Base-by-base conservation (phyloP, 345 rosid species). In the Luvunga scandens region DNA sequence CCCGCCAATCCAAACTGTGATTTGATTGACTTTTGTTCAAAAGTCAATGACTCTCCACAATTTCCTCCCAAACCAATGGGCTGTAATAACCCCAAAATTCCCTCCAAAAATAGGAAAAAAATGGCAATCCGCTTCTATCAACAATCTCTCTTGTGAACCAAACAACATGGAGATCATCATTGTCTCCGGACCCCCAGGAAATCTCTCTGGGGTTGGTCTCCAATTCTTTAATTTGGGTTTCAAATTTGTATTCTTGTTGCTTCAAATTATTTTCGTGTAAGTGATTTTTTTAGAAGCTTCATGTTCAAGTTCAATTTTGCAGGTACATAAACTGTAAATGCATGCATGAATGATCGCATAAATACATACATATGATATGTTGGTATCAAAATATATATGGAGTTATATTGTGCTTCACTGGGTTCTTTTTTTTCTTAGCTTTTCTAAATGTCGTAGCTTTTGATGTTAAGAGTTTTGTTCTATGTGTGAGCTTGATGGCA, bases 101-200 rank as follows among this genome's bases (percentile, higher is more conserved):
- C 38, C 13, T 77, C 92, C 79, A 88, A 78, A 83, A 83, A 81
- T 88, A 88, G 90, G 73, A 73, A 28, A 76, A 75, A 30, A 57
- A 3, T 12, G 57, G 57, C 57, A 53, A 36, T 56, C 83, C 84
- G 76, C 76, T 59, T 69, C 72, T 12, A 60, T 24, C 38, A 27
- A 59, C 70, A n/a, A 28, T 74, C 66, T 42, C 36, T 38, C 42
- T 66, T 28, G 69, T 34, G 65, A 25, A 73, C 39, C 48, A 69
- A 79, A 68, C 61, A 36, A 67, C 27, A 81, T 83, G 85, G 82
- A 67, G 69, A 69, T 79, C 69, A 31, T 56, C 77, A 31, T 42
- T 71, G 22, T 22, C 84, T 73, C 85, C 72, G 76, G 84, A 82
- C 83, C 13, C 86, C 83, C 33, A 78, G 78, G 72, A 66, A 82